Percentiles rank a stretch among this genome's conserved stretches.
phyloP scores from a whole-genome alignment of 2,329 filamentous ascomycete species.

The Ophiostoma populinum region DNA sequence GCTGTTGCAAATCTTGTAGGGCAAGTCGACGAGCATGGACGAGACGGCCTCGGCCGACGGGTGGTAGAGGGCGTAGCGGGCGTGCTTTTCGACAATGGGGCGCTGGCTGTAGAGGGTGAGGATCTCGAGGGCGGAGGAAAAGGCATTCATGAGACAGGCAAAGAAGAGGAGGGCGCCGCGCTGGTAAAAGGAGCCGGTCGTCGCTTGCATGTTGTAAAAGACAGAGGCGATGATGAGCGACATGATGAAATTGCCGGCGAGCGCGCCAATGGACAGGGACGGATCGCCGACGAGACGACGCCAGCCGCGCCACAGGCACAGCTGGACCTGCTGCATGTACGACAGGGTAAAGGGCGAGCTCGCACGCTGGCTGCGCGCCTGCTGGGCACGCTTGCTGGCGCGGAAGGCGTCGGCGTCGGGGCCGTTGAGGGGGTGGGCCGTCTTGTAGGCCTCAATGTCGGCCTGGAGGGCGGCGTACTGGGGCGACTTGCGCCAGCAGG shows the following conservation, averaged over 20 bases:
- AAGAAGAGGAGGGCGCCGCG: constrained; percentile 75
- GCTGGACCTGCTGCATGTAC: constrained; percentile 52
- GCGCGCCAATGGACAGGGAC: constrained; percentile 49
- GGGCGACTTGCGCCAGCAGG: constrained; percentile 37
- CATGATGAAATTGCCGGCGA: constrained; percentile 59
- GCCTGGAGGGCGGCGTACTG: constrained; percentile 32
- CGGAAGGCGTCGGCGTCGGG: constrained; percentile 40
- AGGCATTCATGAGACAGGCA: constrained; percentile 72
- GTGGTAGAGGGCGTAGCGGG: constrained; percentile 74
- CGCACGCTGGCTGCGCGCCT: constrained; percentile 40
- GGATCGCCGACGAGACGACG: constrained; percentile 62
- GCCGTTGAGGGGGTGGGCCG: constrained; percentile 32
- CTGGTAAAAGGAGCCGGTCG: constrained; percentile 59
- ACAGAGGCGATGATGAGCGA: constrained; percentile 63
- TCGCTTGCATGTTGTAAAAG: constrained; percentile 55
- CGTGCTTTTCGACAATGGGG: constrained; percentile 81
- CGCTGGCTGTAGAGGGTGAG: constrained; percentile 75
- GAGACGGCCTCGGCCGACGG: constrained; percentile 76
- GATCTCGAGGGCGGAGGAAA: constrained; percentile 67
- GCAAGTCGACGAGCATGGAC: constrained; percentile 74
- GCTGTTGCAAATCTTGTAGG: constrained; percentile 61
- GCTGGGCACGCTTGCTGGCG: constrained; percentile 33
- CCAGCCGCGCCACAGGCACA: constrained; percentile 72
- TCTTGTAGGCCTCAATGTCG: constrained; percentile 40
- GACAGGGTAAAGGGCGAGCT: constrained; percentile 75